Evolutionary conservation across 306 rosid species (phyloP).

Genomic region (Mimosa pudica): DNA sequence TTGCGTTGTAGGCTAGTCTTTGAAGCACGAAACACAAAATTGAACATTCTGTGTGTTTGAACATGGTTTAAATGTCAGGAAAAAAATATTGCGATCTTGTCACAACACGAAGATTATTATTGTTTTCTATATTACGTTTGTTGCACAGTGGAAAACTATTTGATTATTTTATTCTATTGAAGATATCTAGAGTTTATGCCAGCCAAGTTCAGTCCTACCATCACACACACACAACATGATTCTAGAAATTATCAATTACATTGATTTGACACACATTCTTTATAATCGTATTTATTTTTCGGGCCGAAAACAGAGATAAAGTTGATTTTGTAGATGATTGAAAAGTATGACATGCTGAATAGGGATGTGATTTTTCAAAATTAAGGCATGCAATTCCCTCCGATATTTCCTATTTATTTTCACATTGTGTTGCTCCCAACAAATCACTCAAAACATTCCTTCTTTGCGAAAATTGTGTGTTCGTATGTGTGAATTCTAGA

Average conservation of each 20-base stretch:
- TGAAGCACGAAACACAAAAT: neutral
- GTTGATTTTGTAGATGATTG: neutral
- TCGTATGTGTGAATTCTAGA: neutral
- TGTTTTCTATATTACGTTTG: neutral
- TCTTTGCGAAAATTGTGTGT: neutral
- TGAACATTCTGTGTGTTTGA: neutral
- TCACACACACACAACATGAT: neutral
- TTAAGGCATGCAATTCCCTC: neutral
- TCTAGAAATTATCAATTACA: neutral
- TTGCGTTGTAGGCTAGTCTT: neutral
- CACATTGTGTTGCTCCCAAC: neutral
- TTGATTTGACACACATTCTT: neutral
- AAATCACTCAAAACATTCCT: neutral
- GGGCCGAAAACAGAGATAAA: neutral
- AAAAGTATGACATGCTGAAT: too few species aligned
- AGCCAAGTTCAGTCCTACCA: neutral
- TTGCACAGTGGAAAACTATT: neutral
- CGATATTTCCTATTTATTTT: neutral
- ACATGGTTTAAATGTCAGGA: neutral
- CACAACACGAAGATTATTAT: neutral
- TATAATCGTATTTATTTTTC: neutral
- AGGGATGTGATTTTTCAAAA: neutral
- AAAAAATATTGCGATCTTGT: neutral
- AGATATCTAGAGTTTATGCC: neutral
- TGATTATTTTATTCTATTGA: neutral